Base-by-base conservation (phyloP, 2,329 filamentous ascomycete species). In the Didymella exigua region DNA sequence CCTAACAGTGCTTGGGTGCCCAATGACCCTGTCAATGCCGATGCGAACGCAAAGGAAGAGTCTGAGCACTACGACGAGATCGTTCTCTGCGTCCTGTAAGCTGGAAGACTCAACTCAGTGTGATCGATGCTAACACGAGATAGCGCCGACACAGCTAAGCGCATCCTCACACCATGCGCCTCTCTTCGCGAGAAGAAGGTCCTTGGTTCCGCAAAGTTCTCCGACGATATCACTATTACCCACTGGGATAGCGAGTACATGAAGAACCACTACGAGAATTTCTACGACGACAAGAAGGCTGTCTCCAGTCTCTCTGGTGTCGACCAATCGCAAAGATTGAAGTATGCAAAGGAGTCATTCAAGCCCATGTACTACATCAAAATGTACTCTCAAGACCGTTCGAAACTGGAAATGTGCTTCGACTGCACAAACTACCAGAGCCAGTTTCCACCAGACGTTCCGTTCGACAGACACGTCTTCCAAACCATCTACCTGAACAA, bases 351-450 rank as follows among this genome's bases (percentile, higher is more conserved):
- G 49, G 79, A 81, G 43, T 77, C 76, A 18, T 88, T 85, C 76
- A 78, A 80, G 44, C 85, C 85, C 46, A 88, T 88, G 85, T 88
- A 88, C 75, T 82, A 83, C 66, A 88, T 85, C 61, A 84, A 86
- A 50, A 82, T 80, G 47, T 88, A 88, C 68, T 72, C 77, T 0
- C 56, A 80, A 13, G 81, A 87, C 61, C 78, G 79, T 1, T 81
- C 77, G 2, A 83, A 85, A 70, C 81, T 80, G 30, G 83, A 84
- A 68, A 85, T 78, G 81, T 87, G 83, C 52, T 91, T 90, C 73
- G 87, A 91, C 71, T 89, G 86, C 75, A 88, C 86, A 31, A 89
- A 90, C 69, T 90, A 91, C 73, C 88, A 91, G 69, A 81, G 86
- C 38, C 88, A 91, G 67, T 88, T 91, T 59, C 73, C 74, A 5